Percentiles rank a stretch among this genome's conserved stretches.
Evolutionary conservation across 352 stramenopile genomes (phyloP).

Genomic region (Phytophthora cactorum): DNA sequence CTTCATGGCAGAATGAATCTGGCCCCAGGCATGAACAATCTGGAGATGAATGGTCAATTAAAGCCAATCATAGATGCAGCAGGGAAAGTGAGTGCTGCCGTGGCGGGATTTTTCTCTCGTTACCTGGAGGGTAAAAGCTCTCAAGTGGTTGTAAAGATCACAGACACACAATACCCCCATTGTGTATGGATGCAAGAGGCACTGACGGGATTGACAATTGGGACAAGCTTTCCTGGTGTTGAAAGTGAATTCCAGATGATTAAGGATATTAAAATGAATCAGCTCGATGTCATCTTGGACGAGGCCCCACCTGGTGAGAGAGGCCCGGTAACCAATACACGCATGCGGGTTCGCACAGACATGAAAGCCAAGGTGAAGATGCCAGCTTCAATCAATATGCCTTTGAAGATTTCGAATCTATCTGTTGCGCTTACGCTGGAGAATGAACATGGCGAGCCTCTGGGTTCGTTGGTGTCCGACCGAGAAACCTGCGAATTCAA

Average conservation of each 20-base stretch:
- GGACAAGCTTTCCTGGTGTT: slow-evolving; percentile 70
- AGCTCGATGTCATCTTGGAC: slow-evolving; percentile 71
- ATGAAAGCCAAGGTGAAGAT: slow-evolving; percentile 75
- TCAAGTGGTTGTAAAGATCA: slow-evolving; percentile 60
- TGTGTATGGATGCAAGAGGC: slow-evolving; percentile 75
- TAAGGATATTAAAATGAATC: slow-evolving; percentile 64
- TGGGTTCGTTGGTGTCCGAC: slow-evolving; percentile 60
- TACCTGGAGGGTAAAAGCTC: slow-evolving; percentile 69
- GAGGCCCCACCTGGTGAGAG: slow-evolving; percentile 26
- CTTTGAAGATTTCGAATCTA: slow-evolving; percentile 67
- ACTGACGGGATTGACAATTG: slow-evolving; percentile 66
- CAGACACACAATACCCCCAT: slow-evolving; percentile 46
- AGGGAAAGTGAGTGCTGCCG: slow-evolving; percentile 54
- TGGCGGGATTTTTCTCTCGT: slow-evolving; percentile 71
- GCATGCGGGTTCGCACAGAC: slow-evolving; percentile 74
- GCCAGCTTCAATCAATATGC: slow-evolving; percentile 72
- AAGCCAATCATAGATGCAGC: slow-evolving; percentile 47
- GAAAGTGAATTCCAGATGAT: slow-evolving; percentile 67
- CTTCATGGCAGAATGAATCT: slow-evolving; percentile 68
- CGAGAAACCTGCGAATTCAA: slow-evolving; percentile 73
- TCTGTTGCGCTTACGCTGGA: slow-evolving; percentile 66
- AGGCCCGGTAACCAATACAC: slow-evolving; percentile 58
- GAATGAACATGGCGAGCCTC: slow-evolving; percentile 34
- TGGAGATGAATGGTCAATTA: slow-evolving; percentile 57
- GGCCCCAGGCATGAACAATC: slow-evolving; percentile 49